Base-by-base conservation (phyloP, 106 monocot genomes). In the Chionographis japonica region DNA sequence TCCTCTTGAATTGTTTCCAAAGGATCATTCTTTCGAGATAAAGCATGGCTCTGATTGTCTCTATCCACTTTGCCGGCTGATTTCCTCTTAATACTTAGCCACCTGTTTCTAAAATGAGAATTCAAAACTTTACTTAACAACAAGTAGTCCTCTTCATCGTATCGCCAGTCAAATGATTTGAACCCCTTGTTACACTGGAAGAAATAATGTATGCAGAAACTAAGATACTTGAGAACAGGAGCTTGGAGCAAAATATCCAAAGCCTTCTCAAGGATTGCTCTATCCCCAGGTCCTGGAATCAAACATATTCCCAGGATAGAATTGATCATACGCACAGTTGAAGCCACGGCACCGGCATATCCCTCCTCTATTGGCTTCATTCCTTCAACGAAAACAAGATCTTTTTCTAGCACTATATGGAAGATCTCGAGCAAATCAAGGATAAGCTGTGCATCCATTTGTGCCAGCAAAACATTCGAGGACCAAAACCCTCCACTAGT, bases 401-500 rank as follows among this genome's bases (percentile, higher is more conserved):
- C 67, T 18, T 74, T 39, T 6, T 69, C 73, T 11, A 16, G 38
- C 12, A 68, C 61, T 20, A 68, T 4, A 13, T 77, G 72, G 27
- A 92, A 78, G 11, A 68, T 72, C 37, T 79, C 62, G 58, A 80
- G 50, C 60, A 98, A 70, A 37, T 81, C 79, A 61, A 92, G 37
- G 51, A 93, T 16, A 39, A 98, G 68, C 16, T 80, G 70, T 15
- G 85, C 79, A 83, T 90, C 85, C 41, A 62, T 68, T 72, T 87
- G 85, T 54, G 78, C 77, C 43, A 77, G 73, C 40, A 87, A 67
- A 54, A 63, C 43, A 62, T 58, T 66, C 9, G 65, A 40, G 40
- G 97, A 98, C 97, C 97, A 98, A 76, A 83, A 90, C 3, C 92
- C 92, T 73, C 92, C 92, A 50, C 83, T 78, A 68, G 70, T 58